Evolutionary conservation across 2,329 filamentous ascomycete species (phyloP).

Genomic region (Colletotrichum falcatum): DNA sequence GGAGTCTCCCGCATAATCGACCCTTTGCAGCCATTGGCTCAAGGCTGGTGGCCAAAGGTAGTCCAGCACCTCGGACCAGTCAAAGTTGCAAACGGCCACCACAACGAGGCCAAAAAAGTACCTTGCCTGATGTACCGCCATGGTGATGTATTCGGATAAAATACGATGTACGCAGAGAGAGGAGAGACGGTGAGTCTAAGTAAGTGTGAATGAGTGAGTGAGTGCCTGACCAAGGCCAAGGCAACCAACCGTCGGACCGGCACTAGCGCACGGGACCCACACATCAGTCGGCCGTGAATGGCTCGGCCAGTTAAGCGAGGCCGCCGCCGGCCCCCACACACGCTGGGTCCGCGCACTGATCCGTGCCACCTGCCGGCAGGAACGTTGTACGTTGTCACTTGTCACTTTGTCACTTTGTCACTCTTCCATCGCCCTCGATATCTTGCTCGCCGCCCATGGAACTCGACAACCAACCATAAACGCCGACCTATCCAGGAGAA

Average conservation of each 20-base stretch:
- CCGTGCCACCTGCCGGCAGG: conserved; percentile 13
- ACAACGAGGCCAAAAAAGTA: not conserved
- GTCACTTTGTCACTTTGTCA: not conserved
- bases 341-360: not conserved
- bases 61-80: not conserved
- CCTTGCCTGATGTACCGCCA: not conserved
- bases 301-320: not conserved
- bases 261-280: not conserved
- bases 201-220: not conserved
- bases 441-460: not conserved
- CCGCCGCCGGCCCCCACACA: not conserved
- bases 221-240: conserved; percentile 15
- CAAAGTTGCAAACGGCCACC: not conserved
- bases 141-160: too few relatives aligned
- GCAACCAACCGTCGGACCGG: conserved; percentile 5
- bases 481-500: too few relatives aligned
- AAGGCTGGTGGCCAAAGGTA: not conserved
- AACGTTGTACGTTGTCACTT: not conserved
- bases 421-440: not conserved
- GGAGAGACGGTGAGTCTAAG: too few relatives aligned
- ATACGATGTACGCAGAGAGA: too few relatives aligned
- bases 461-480: not conserved
- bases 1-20: not conserved
- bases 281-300: not conserved
- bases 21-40: not conserved